These are phyloP conservation scores for Hypoxylon lenormandii DNA, from an alignment of 495 filamentous ascomycete genomes.

Conservation along the genomic window DNA sequence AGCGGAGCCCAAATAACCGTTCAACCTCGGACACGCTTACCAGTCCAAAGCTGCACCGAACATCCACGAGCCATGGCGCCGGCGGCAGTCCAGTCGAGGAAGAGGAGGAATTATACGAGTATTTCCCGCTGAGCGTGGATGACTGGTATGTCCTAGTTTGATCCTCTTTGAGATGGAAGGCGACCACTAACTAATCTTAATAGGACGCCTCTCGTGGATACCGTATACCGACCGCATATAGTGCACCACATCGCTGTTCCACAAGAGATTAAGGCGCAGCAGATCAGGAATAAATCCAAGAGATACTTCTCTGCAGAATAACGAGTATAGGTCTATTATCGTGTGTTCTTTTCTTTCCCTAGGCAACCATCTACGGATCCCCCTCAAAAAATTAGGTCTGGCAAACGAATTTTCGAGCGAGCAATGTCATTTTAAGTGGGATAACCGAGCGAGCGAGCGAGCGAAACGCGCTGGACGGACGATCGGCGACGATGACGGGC, in stretches of 20 bases:
- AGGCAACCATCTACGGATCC: neutral
- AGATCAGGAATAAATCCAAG: constrained; percentile 76
- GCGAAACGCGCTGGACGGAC: constrained; percentile 6
- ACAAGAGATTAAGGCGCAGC: constrained; percentile 77
- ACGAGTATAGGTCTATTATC: constrained; percentile 5
- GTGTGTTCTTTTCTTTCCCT: neutral
- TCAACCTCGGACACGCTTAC: constrained; percentile 54
- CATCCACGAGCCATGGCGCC: constrained; percentile 47
- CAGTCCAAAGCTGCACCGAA: constrained; percentile 56
- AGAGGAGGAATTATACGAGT: constrained; percentile 86
- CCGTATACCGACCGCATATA: constrained; percentile 90
- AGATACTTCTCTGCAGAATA: constrained; percentile 81
- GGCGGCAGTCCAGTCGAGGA: constrained; percentile 73
- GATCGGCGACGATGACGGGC: constrained; percentile 26
- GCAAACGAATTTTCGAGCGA: constrained; percentile 1
- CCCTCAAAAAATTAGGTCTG: neutral
- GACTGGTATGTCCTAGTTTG: constrained; percentile 71
- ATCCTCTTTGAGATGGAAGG: neutral
- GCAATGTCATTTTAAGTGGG: constrained; percentile 13
- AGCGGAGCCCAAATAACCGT: constrained; percentile 65
- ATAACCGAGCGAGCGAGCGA: constrained; percentile 16
- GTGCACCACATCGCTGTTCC: constrained; percentile 88
- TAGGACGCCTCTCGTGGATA: constrained; percentile 86
- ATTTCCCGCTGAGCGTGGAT: constrained; percentile 87
- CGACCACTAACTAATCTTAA: constrained; percentile 11